phyloP scores from a whole-genome alignment of 2,329 filamentous ascomycete genomes.

The Orbilia oligospora region DNA sequence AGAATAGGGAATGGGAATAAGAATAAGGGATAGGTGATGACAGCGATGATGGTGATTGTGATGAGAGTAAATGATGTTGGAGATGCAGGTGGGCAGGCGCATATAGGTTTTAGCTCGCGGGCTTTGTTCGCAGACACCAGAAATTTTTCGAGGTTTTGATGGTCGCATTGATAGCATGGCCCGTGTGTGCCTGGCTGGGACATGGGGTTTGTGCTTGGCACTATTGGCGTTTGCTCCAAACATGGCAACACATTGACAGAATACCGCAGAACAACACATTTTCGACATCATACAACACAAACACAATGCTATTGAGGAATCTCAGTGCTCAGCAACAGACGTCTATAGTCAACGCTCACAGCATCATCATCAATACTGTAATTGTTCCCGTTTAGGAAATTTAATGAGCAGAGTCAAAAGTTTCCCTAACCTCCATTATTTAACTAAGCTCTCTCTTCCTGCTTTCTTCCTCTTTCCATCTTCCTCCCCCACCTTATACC shows the following conservation, averaged over 20 bases:
- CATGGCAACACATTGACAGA: not conserved
- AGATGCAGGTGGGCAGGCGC: constrained; percentile 28
- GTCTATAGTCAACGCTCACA: not conserved
- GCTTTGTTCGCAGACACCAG: constrained; percentile 37
- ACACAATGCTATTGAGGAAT: not conserved
- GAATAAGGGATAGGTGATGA: not conserved
- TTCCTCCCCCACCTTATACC: not conserved
- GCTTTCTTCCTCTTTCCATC: not conserved
- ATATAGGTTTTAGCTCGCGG: not conserved
- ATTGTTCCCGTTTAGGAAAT: not conserved
- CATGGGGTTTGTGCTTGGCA: not conserved
- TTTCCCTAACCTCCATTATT: constrained; percentile 5
- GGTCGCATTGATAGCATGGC: constrained; percentile 5
- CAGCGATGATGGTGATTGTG: not conserved
- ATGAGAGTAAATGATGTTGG: constrained; percentile 9
- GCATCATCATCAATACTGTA: constrained; percentile 3
- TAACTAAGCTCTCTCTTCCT: not conserved
- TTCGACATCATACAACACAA: not conserved
- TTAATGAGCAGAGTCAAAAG: not conserved
- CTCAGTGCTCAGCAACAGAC: not conserved
- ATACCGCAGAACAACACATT: constrained; percentile 1
- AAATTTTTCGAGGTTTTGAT: constrained; percentile 26
- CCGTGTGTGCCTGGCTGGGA: constrained; percentile 16
- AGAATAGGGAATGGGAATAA: not conserved
- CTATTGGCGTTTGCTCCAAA: not conserved